Evolutionary conservation across 1,284 basidiomycete genomes (phyloP).

Genomic region (Trametes sp.): DNA sequence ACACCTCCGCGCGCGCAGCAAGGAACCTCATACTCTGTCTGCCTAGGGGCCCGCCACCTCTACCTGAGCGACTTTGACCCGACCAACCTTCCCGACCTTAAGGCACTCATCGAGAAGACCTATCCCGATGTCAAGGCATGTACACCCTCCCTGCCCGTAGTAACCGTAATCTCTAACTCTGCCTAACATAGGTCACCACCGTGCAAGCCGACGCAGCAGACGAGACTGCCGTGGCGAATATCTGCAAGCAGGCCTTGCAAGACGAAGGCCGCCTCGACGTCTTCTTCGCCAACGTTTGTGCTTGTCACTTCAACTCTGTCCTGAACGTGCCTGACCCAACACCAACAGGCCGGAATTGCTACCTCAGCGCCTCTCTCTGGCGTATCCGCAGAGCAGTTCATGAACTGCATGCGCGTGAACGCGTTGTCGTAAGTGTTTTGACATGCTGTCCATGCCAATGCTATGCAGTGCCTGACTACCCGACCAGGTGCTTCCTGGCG

Average conservation of each 20-base stretch:
- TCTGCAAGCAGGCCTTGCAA: constrained; percentile 77
- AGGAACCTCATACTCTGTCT: neutral
- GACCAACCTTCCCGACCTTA: constrained; percentile 76
- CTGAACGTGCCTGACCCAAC: neutral
- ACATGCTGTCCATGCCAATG: no score
- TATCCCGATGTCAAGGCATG: constrained; percentile 84
- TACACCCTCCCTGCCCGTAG: constrained; percentile 4
- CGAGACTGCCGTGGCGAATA: constrained; percentile 69
- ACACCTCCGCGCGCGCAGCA: constrained; percentile 10
- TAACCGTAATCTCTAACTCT: neutral
- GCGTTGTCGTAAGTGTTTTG: constrained; percentile 75
- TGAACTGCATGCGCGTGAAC: constrained; percentile 84
- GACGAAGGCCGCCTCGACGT: constrained; percentile 91
- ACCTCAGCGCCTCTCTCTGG: constrained; percentile 56
- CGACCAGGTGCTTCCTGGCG: constrained; percentile 86
- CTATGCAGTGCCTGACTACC: neutral
- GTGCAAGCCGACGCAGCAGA: constrained; percentile 86
- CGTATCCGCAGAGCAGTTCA: constrained; percentile 69
- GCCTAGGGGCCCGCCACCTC: constrained; percentile 79
- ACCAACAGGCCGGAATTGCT: constrained; percentile 68
- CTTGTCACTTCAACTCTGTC: neutral
- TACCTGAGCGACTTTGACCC: constrained; percentile 85
- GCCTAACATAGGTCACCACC: constrained; percentile 63
- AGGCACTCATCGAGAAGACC: constrained; percentile 66
- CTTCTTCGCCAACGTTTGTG: constrained; percentile 90